Evolutionary conservation across 164 flowering plant genomes (phyloP).

Genomic region (Vitis cinerea): DNA sequence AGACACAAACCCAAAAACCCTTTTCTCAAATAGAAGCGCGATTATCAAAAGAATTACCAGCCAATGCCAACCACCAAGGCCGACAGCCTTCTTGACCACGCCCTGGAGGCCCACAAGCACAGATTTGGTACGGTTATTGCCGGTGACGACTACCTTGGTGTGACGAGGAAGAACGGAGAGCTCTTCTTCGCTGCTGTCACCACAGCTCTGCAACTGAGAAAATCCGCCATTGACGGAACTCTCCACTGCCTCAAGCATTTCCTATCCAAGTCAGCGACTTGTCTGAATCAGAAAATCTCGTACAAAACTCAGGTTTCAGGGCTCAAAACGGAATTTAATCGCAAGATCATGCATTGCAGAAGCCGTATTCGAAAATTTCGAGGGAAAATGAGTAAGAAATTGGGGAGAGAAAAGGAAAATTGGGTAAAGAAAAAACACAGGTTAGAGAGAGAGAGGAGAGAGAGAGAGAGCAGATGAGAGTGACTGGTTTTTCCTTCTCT

Average conservation of each 20-base stretch:
- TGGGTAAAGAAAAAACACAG: conserved; percentile 44
- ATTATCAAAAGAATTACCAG: conserved; percentile 53
- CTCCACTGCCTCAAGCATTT: conserved; percentile 63
- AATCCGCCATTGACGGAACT: conserved; percentile 60
- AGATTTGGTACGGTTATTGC: conserved; percentile 83
- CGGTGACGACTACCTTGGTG: conserved; percentile 84
- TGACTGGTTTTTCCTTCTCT: conserved; percentile 26
- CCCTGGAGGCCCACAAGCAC: conserved; percentile 85
- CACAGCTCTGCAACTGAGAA: conserved; percentile 59
- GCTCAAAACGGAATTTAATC: conserved; percentile 20
- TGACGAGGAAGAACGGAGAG: conserved; percentile 79
- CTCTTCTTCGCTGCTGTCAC: conserved; percentile 82
- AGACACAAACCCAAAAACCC: neutral
- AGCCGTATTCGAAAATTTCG: conserved; percentile 14
- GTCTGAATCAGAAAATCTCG: neutral
- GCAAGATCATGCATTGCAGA: conserved; percentile 48
- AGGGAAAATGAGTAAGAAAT: conserved; percentile 14
- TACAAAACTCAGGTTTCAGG: conserved; percentile 8
- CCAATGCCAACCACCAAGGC: conserved; percentile 98
- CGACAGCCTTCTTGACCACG: conserved; percentile 89
- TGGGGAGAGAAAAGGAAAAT: conserved; percentile 16
- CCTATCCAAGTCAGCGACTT: conserved; percentile 6
- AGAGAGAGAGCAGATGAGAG: conserved; percentile 27
- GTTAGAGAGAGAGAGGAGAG: conserved; percentile 21
- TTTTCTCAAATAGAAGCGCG: neutral